Evolutionary conservation across 78 protist species (phyloP).

Genomic region (Dictyostelium firmibasis): DNA sequence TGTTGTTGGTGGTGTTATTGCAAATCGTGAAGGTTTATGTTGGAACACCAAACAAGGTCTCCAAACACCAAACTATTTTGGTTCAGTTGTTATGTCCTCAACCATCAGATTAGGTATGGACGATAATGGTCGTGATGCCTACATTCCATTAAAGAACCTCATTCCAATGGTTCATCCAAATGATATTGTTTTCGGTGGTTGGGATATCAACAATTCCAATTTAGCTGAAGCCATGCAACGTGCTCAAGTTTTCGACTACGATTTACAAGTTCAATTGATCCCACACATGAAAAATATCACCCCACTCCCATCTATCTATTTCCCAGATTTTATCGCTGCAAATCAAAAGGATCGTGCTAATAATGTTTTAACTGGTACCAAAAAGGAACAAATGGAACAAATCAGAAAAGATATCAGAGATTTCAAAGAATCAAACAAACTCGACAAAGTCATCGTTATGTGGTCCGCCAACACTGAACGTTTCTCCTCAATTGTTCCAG

Average conservation of each 20-base stretch:
- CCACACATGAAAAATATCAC: conserved; percentile 90
- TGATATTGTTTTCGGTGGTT: conserved; percentile 98
- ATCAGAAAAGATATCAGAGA: conserved; percentile 96
- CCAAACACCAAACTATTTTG: conserved; percentile 96
- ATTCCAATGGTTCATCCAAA: conserved; percentile 99
- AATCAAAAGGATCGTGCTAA: conserved; percentile 98
- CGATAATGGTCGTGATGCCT: conserved; percentile 86
- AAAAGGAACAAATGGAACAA: conserved; percentile 92
- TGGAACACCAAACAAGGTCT: conserved; percentile 95
- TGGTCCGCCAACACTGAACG: conserved; percentile 99
- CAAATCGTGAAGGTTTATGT: conserved; percentile 93
- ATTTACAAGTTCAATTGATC: conserved; percentile 93
- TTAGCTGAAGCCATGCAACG: conserved; percentile 97
- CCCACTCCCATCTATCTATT: conserved; percentile 97
- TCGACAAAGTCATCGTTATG: conserved; percentile 95
- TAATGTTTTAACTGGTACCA: conserved; percentile 95
- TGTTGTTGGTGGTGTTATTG: conserved; percentile 94
- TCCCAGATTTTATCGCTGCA: conserved; percentile 99
- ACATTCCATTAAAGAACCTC: conserved; percentile 91
- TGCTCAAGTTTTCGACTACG: conserved; percentile 96
- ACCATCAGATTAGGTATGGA: conserved; percentile 91
- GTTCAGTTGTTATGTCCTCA: conserved; percentile 96
- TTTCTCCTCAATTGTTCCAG: conserved; percentile 90
- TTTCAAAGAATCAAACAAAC: conserved; percentile 92
- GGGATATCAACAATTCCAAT: conserved; percentile 97